Conservation (phyloP, 2,329 filamentous ascomycete species). For the Aureobasidium uvarum region DNA sequence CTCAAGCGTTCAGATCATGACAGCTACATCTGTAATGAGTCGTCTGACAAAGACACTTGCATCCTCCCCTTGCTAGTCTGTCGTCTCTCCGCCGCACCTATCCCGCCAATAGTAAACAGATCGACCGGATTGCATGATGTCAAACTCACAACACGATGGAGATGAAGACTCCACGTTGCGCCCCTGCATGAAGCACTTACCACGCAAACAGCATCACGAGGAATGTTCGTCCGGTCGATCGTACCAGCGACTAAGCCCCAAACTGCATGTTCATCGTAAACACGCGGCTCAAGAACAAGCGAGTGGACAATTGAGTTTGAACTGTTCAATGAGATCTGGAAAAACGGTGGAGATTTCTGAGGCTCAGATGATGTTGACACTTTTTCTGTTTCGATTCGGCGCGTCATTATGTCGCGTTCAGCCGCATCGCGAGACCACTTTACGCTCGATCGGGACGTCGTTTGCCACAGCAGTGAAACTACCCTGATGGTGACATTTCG, state of each 20-base stretch:
- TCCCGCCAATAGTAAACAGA: slow-evolving; percentile 15
- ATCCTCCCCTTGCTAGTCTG: neutral
- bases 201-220: slow-evolving; percentile 8
- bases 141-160: neutral
- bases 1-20: neutral
- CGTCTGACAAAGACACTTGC: neutral
- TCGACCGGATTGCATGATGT: slow-evolving; percentile 6
- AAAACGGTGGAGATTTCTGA: neutral
- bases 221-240: neutral
- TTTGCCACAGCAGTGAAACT: neutral
- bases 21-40: neutral
- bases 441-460: slow-evolving; percentile 16
- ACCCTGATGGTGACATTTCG: slow-evolving; percentile 9
- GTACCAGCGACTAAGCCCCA: neutral
- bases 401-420: slow-evolving; percentile 7
- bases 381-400: neutral
- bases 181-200: slow-evolving; percentile 24
- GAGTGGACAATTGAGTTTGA: neutral
- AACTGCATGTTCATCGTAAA: neutral
- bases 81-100: neutral
- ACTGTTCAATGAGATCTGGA: slow-evolving; percentile 11
- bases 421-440: slow-evolving; percentile 10
- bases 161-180: neutral
- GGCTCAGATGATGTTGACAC: slow-evolving; percentile 11
- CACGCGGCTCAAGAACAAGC: neutral